Evolutionary conservation across 129 eudicot genomes (phyloP), one percentile per base, ranked within the genome.

Genomic region (Rutidosis leptorrhynchoides): DNA sequence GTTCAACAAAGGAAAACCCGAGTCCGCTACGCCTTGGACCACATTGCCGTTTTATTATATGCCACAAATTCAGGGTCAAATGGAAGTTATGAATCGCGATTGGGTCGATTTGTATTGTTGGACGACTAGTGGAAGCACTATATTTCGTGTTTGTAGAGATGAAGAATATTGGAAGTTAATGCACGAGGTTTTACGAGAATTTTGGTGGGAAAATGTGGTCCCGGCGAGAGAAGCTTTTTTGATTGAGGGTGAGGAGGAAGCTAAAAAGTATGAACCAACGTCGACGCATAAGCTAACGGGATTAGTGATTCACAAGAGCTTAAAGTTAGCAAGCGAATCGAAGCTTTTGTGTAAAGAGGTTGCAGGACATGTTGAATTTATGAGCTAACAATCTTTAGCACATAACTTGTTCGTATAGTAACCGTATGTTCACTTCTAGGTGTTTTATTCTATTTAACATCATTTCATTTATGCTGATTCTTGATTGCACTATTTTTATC

Each of bases 41-140:
- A 58, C 81, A 16, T 60, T 88, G 89, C 98, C 98, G 19, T 93
- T 86, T 69, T 93, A 93, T 71, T 93, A 93, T 78, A 86, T 93
- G 99, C 99, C 99, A 55, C 99, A 93, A 49, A 77, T 93, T 62
- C 98, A 93, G 71, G 98, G 98, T 59, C 98, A 85, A 71, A 93
- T 93, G 99, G 99, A 89, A 84, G 79, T 93, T n/a, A 84, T 93
- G 96, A 85, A 86, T 69, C 65, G 99, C 55, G 96, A 88, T 58
- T 93, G 99, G 96, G 99, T 81, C 1, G 96, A 93, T 83, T 70
- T 93, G 75, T 93, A 86, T 67, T 89, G 99, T 48, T 93, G 96
- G 96, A 93, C 98, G 20, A 86, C 83, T 22, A 86, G 83, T 55
- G 98, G 98, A 15, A 93, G 98, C 68, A 82, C 95, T 1, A 80